These are phyloP conservation scores for Amaranthus cruentus DNA, from an alignment of 148 eudicot genomes.

Conservation along the genomic window DNA sequence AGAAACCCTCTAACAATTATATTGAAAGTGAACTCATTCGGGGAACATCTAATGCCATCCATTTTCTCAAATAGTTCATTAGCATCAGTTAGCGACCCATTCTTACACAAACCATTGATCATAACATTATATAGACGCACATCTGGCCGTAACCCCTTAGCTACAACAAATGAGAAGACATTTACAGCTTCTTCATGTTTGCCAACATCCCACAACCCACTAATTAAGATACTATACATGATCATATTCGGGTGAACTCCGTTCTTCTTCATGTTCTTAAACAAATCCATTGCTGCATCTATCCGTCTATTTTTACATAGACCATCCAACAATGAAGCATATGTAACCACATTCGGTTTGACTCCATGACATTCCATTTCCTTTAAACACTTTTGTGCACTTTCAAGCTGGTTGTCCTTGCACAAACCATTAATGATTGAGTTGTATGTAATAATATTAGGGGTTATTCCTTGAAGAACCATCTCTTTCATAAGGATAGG, in stretches of 20 bases:
- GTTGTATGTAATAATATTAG: conserved; percentile 5
- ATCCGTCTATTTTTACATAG: neutral
- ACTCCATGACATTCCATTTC: conserved; percentile 6
- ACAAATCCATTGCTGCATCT: neutral
- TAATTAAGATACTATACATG: neutral
- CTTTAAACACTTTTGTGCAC: neutral
- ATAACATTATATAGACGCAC: conserved; percentile 8
- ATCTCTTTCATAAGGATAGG: neutral
- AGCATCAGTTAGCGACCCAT: conserved; percentile 11
- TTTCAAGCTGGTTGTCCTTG: neutral
- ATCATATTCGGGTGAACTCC: neutral
- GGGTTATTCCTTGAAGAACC: neutral
- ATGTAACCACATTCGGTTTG: neutral
- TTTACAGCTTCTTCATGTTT: neutral
- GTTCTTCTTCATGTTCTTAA: neutral
- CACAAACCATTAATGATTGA: conserved; percentile 7
- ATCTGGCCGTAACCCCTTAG: conserved; percentile 1
- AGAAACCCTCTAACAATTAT: conserved; percentile 3
- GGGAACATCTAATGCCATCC: conserved; percentile 16
- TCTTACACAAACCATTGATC: conserved; percentile 16
- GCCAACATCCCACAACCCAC: conserved; percentile 12
- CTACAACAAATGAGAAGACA: neutral
- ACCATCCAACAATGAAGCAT: neutral
- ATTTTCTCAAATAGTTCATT: conserved; percentile 8
- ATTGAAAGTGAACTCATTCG: conserved; percentile 11